phyloP scores from a whole-genome alignment of 495 filamentous ascomycete species.

The Penicillium longicatenatum region DNA sequence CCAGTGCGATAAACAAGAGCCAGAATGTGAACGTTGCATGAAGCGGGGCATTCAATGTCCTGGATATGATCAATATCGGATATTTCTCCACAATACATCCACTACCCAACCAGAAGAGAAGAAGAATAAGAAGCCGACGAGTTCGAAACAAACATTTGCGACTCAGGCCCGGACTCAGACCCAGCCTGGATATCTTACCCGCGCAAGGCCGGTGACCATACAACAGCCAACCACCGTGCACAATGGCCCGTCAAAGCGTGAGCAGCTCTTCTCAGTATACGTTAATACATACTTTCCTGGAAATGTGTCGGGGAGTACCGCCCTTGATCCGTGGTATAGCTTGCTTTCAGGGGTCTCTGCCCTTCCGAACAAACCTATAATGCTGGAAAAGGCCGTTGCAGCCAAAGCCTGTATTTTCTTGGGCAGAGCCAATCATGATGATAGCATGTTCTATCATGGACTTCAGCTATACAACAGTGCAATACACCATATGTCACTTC shows the following conservation, averaged over 20 bases:
- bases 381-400: slow-evolving; percentile 14
- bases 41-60: slow-evolving; percentile 5
- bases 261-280: slow-evolving; percentile 10
- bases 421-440: slow-evolving; percentile 8
- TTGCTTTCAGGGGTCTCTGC: neutral
- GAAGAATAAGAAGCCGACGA: neutral
- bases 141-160: neutral
- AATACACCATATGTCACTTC: slow-evolving; percentile 7
- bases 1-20: slow-evolving; percentile 7
- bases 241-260: neutral
- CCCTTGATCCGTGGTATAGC: slow-evolving; percentile 8
- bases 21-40: slow-evolving; percentile 5
- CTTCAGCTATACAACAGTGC: slow-evolving; percentile 17
- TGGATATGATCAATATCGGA: neutral
- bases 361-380: slow-evolving; percentile 9
- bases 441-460: slow-evolving; percentile 11
- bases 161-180: neutral
- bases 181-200: neutral
- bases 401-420: slow-evolving; percentile 13
- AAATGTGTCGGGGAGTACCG: slow-evolving; percentile 10
- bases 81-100: neutral
- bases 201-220: neutral
- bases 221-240: neutral
- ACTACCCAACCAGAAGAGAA: neutral
- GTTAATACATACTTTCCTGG: slow-evolving; percentile 4